phyloP scores from a whole-genome alignment of 2,329 filamentous ascomycete genomes.

The Colletotrichum sp. region DNA sequence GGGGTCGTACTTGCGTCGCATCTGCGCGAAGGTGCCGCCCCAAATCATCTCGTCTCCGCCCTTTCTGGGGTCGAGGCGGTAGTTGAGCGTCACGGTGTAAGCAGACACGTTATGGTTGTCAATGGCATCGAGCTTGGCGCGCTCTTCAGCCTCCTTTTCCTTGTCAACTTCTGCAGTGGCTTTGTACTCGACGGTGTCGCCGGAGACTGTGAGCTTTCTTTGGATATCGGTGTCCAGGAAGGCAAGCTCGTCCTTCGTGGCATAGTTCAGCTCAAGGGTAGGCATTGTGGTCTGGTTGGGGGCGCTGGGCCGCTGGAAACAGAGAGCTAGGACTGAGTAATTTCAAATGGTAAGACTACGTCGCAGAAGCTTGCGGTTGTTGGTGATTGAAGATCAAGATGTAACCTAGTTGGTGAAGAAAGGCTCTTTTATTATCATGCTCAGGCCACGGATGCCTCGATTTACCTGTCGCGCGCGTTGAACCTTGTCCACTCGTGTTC shows the following conservation, averaged over 20 bases:
- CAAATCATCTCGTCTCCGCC: conserved; percentile 4
- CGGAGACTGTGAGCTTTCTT: not conserved
- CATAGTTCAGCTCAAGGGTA: conserved; percentile 4
- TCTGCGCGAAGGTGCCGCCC: conserved; percentile 7
- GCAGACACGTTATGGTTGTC: not conserved
- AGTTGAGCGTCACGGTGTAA: not conserved
- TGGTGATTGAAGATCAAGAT: not conserved
- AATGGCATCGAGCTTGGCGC: not conserved
- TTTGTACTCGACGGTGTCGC: not conserved
- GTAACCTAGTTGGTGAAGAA: not conserved
- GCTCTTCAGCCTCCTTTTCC: not conserved
- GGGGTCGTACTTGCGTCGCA: conserved; percentile 4
- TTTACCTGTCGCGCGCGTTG: not conserved
- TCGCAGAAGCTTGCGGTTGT: fast-evolving
- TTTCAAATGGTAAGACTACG: not conserved
- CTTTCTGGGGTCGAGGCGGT: not conserved
- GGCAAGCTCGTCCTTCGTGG: not conserved
- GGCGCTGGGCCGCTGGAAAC: not conserved
- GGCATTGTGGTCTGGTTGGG: not conserved
- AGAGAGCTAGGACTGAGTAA: not conserved
- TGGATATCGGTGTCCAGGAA: not conserved
- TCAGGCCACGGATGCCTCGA: not conserved
- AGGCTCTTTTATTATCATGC: not conserved
- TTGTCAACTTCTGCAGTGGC: not conserved
- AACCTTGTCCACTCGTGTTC: not conserved